Evolutionary conservation across 2,329 filamentous ascomycete species (phyloP).

Genomic region (Pseudogymnoascus sp.): DNA sequence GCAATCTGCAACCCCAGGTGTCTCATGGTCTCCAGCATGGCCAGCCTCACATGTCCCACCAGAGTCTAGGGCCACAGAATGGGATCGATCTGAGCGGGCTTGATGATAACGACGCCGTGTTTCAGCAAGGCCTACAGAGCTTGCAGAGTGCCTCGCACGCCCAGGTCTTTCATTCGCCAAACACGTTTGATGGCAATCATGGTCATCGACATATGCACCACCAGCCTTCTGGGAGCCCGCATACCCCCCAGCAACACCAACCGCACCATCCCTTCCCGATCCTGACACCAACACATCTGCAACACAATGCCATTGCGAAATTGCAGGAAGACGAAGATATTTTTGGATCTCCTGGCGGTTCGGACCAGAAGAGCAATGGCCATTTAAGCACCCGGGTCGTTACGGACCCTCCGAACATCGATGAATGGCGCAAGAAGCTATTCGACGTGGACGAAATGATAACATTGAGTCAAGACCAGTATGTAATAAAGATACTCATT

Average conservation of each 20-base stretch:
- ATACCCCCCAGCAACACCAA: slow-evolving; percentile 31
- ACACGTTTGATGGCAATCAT: slow-evolving; percentile 30
- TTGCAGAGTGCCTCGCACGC: slow-evolving; percentile 28
- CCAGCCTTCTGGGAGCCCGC: slow-evolving; percentile 24
- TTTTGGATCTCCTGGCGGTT: slow-evolving; percentile 28
- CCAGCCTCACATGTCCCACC: slow-evolving; percentile 21
- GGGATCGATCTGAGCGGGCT: slow-evolving; percentile 33
- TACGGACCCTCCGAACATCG: slow-evolving; percentile 57
- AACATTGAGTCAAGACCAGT: slow-evolving; percentile 66
- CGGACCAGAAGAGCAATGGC: slow-evolving; percentile 39
- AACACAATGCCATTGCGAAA: slow-evolving; percentile 27
- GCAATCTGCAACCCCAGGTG: slow-evolving; percentile 26
- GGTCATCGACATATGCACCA: slow-evolving; percentile 24
- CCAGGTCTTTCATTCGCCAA: slow-evolving; percentile 27
- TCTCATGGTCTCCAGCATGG: slow-evolving; percentile 26
- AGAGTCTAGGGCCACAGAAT: slow-evolving; percentile 29
- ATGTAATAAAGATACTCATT: slow-evolving; percentile 25
- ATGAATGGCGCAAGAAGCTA: slow-evolving; percentile 60
- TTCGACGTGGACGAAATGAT: slow-evolving; percentile 71
- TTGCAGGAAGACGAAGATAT: slow-evolving; percentile 32
- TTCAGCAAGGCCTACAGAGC: slow-evolving; percentile 31
- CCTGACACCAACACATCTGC: slow-evolving; percentile 31
- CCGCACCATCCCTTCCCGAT: slow-evolving; percentile 39
- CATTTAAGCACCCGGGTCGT: slow-evolving; percentile 50
- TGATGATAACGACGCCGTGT: slow-evolving; percentile 31